A percentile compares a stretch with the other conserved stretches of the same genome.
Evolutionary conservation across 176 grass and related monocot species (phyloP).

Genomic region (Puccinellia tenuiflora): DNA sequence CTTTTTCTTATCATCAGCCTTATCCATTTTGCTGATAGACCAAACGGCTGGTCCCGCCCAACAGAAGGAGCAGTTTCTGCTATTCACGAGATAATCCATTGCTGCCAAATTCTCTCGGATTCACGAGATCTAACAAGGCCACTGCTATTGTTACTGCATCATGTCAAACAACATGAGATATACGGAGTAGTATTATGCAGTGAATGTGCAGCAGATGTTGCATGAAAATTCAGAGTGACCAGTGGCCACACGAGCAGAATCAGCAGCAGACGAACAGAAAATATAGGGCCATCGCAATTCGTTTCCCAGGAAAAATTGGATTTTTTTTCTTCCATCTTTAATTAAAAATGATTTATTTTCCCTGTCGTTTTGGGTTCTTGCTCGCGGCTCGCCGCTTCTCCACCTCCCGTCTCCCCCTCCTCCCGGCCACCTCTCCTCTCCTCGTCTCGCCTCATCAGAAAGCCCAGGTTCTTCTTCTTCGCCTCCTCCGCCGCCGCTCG

Average conservation of each 20-base stretch:
- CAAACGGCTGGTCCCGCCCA: not conserved
- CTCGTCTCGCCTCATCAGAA: not conserved
- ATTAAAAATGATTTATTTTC: not conserved
- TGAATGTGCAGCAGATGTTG: not conserved
- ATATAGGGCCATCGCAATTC: no score
- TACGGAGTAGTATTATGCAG: not conserved
- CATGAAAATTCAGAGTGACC: not conserved
- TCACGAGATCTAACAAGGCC: not conserved
- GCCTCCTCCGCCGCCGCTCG: not conserved
- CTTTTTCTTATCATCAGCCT: constrained; percentile 1
- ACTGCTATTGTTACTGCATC: not conserved
- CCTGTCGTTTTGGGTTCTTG: constrained; percentile 6
- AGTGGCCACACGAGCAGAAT: not conserved
- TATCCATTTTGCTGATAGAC: not conserved
- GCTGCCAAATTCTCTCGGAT: no score
- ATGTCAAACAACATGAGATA: not conserved
- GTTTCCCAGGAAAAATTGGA: not conserved
- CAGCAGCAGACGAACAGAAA: not conserved
- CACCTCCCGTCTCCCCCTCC: constrained; percentile 28
- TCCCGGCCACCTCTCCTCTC: not conserved
- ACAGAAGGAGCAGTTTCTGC: not conserved
- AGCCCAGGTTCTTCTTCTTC: not conserved
- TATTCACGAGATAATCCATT: no score
- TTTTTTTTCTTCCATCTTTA: not conserved
- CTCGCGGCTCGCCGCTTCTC: constrained; percentile 32